These are phyloP conservation scores for Waitea zeae DNA, from an alignment of 1,284 basidiomycete species.

Conservation along the genomic window DNA sequence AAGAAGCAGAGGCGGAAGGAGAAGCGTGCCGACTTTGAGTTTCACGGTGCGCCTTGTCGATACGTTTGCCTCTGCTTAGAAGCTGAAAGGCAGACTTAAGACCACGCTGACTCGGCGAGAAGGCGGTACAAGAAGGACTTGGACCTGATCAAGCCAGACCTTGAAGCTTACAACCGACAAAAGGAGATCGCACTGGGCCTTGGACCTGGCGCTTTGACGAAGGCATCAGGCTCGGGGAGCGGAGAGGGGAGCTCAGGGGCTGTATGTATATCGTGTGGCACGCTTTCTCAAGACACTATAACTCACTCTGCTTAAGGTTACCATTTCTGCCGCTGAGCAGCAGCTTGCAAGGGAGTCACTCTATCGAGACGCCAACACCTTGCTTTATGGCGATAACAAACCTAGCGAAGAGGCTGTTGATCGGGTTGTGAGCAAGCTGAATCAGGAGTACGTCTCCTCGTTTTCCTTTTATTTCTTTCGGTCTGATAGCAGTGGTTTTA, in stretches of 20 bases:
- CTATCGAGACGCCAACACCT: slow-evolving; percentile 80
- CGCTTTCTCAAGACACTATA: too few species aligned
- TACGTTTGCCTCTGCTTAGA: slow-evolving; percentile 9
- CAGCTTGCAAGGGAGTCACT: slow-evolving; percentile 60
- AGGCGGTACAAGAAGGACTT: slow-evolving; percentile 86
- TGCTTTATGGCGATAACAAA: slow-evolving; percentile 87
- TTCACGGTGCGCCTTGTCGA: slow-evolving; percentile 36
- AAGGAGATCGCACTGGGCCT: slow-evolving; percentile 73
- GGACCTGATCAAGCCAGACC: slow-evolving; percentile 72
- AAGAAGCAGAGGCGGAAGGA: slow-evolving; percentile 66
- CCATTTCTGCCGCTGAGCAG: slow-evolving; percentile 40
- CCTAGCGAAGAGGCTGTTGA: slow-evolving; percentile 93
- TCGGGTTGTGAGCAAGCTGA: slow-evolving; percentile 81
- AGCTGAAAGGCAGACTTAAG: slow-evolving; percentile 19
- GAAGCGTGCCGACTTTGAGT: slow-evolving; percentile 65
- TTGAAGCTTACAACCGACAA: slow-evolving; percentile 71
- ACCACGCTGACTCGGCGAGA: slow-evolving; percentile 79
- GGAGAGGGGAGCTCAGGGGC: too few species aligned
- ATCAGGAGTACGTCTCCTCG: slow-evolving; percentile 66
- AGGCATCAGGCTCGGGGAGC: slow-evolving; percentile 21
- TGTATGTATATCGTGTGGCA: background rate
- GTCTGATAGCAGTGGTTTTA: background rate
- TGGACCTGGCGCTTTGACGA: slow-evolving; percentile 39
- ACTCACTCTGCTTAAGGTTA: too few species aligned
- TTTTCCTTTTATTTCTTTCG: background rate